Conservation (phyloP, 305 asterid genomes). For the Fraxinus xanthoxyloides region DNA sequence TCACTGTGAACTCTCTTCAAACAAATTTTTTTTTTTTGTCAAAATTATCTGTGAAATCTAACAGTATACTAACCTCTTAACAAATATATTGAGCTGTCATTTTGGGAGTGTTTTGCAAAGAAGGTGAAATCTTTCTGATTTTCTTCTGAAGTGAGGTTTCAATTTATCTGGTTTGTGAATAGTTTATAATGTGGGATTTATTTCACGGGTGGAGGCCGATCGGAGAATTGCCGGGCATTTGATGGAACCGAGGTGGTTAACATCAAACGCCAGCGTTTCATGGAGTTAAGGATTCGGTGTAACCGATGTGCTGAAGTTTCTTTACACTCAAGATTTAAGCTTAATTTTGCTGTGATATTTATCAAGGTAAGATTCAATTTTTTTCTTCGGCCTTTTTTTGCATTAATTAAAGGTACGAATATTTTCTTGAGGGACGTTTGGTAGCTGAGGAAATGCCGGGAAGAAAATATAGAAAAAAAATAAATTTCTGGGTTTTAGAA, state of each 20-base stretch:
- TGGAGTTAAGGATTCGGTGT: conserved; percentile 73
- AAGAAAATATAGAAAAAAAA: not conserved
- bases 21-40: not conserved
- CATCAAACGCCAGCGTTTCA: conserved; percentile 45
- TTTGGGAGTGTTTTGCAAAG: conserved; percentile 15
- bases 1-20: conserved; percentile 11
- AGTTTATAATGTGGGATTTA: conserved; percentile 45
- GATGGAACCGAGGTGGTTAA: conserved; percentile 46
- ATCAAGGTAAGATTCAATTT: conserved; percentile 27
- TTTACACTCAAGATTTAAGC: conserved; percentile 34
- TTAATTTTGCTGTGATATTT: conserved; percentile 30
- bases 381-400: not conserved
- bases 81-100: conserved; percentile 23
- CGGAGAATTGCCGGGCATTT: conserved; percentile 47
- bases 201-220: conserved; percentile 38
- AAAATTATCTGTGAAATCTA: conserved; percentile 21
- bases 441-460: conserved; percentile 9
- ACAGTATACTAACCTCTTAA: conserved; percentile 17
- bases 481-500: not conserved
- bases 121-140: conserved; percentile 29
- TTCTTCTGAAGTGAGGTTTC: conserved; percentile 29
- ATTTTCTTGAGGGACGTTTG: conserved; percentile 7
- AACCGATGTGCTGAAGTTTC: conserved; percentile 43
- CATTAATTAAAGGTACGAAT: not conserved
- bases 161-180: conserved; percentile 27